Evolutionary conservation across 2,329 filamentous ascomycete species (phyloP).

Genomic region (Penicillium sp.): DNA sequence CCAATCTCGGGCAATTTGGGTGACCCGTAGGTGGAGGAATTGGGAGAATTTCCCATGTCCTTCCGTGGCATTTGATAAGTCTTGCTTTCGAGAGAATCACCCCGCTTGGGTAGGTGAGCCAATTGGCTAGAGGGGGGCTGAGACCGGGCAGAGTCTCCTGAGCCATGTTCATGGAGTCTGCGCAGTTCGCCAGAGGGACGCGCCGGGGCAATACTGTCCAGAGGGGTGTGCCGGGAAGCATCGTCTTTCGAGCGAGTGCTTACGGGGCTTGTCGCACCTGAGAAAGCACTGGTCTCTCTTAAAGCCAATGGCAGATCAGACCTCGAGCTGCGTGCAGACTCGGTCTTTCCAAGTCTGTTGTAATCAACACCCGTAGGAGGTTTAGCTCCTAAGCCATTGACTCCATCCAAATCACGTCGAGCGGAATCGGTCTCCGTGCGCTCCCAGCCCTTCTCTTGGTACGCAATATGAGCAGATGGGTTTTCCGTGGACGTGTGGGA

Average conservation of each 20-base stretch:
- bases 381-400: conserved; percentile 26
- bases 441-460: conserved; percentile 77
- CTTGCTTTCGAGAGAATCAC: conserved; percentile 60
- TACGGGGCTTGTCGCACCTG: conserved; percentile 34
- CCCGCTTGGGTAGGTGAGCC: conserved; percentile 53
- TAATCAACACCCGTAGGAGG: conserved; percentile 11
- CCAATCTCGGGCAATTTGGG: conserved; percentile 38
- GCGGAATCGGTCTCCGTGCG: conserved; percentile 50
- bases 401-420: conserved; percentile 31
- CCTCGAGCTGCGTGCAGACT: conserved; percentile 50
- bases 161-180: conserved; percentile 56
- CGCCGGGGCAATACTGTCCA: conserved; percentile 36
- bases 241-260: conserved; percentile 25
- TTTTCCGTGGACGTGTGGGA: conserved; percentile 42
- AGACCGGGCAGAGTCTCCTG: conserved; percentile 41
- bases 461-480: conserved; percentile 85
- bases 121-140: conserved; percentile 33
- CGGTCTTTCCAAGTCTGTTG: conserved; percentile 58
- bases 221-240: conserved; percentile 17
- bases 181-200: conserved; percentile 61
- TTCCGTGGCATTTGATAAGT: conserved; percentile 63
- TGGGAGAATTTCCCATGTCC: conserved; percentile 52
- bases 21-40: conserved; percentile 38
- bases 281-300: conserved; percentile 43
- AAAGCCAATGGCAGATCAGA: conserved; percentile 39